Base-by-base conservation (phyloP, 1,284 basidiomycete genomes). In the Rhodotorula glutinis region DNA sequence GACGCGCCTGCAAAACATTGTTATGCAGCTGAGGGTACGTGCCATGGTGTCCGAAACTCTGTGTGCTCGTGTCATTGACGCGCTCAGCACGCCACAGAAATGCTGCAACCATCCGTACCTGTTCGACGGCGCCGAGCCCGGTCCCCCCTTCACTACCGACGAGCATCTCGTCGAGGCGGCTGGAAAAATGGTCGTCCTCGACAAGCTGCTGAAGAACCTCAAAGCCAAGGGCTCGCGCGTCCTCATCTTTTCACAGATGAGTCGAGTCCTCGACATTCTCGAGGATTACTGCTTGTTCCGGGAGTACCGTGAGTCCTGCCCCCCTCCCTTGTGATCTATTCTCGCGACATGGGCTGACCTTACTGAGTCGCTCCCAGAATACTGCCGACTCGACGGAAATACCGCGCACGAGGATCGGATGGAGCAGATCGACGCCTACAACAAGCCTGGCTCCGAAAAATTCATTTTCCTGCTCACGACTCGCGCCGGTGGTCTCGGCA, bases 211-310 rank as follows among this genome's bases (percentile, higher is more conserved):
- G 53, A 83, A 85, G 73, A 86, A 84, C 54, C 90, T 98, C 90
- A 92, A 91, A 78, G 87, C 83, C 51, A 94, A 95, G 79, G 95
- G 94, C 17, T 96, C 92, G 2, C 87, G 95, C 17, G 92, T 95
- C 3, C 86, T 98, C 71, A 97, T 98, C 73, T 98, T 99, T 83
- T 94, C 91, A 74, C 95, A 98, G 80, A 98, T 98, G 95, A 94
- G 91, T 80, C 89, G 95, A 53, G 88, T 93, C 33, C 81, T 90
- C 38, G 96, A 98, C 79, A 98, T 99, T 69, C 80, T 98, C 51
- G 95, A 98, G 78, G 96, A 98, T 78, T 98, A 96, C 80, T 98
- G 93, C 79, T 82, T 96, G 68, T 98, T 98, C 84, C 83, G 95
- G 57, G 82, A 82, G 65, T 95, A 90, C 81, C 88, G 92, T 94